A percentile compares a stretch with the other conserved stretches of the same genome.
These are phyloP conservation scores for Sporothrix pseudoabietina DNA, from an alignment of 2,329 filamentous ascomycete genomes.

Conservation along the genomic window DNA sequence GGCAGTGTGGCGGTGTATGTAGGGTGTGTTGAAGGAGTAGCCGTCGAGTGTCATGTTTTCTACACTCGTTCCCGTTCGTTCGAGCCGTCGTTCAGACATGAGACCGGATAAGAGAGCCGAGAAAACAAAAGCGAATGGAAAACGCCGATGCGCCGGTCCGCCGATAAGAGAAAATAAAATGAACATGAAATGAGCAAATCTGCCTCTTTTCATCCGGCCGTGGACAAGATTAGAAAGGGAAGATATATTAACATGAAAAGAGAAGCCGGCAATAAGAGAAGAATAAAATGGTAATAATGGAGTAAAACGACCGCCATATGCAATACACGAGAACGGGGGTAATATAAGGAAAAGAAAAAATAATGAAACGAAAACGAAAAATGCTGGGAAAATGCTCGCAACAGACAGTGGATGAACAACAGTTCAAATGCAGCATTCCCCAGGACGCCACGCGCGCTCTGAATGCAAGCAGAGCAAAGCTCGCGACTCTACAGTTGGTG, in stretches of 20 bases:
- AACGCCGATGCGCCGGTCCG: slow-evolving; percentile 11
- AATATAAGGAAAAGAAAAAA: slow-evolving; percentile 13
- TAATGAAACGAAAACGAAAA: slow-evolving; percentile 12
- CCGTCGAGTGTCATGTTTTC: neutral
- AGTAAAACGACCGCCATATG: slow-evolving; percentile 28
- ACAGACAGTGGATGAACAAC: neutral
- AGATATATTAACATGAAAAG: neutral
- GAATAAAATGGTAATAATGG: slow-evolving; percentile 9
- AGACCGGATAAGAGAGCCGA: neutral
- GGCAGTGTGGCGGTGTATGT: neutral
- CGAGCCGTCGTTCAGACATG: too few relatives aligned
- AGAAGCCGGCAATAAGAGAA: neutral
- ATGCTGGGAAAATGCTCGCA: neutral
- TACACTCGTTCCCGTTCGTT: neutral
- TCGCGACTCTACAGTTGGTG: neutral
- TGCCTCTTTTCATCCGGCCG: neutral
- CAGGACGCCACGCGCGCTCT: slow-evolving; percentile 7
- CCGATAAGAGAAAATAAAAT: neutral
- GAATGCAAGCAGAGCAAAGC: slow-evolving; percentile 27
- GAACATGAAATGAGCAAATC: slow-evolving; percentile 3
- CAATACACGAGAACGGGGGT: slow-evolving; percentile 21
- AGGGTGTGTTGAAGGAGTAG: neutral
- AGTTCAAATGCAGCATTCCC: slow-evolving; percentile 5
- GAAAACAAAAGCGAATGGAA: neutral
- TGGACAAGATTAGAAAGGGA: slow-evolving; percentile 13